Conservation (phyloP, 305 asterid genomes). For the Fraxinus platypoda region DNA sequence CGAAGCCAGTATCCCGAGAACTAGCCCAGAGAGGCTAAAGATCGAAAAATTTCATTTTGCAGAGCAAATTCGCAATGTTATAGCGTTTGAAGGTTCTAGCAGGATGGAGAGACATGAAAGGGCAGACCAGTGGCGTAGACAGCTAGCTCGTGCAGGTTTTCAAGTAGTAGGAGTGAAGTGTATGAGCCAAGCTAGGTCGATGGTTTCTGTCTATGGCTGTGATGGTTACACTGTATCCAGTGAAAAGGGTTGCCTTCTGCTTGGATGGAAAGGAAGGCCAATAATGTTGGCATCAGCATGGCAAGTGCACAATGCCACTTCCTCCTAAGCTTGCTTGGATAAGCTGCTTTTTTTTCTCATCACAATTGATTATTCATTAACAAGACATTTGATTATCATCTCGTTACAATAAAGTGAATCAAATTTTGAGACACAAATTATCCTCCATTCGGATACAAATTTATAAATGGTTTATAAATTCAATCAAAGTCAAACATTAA, state of each 20-base stretch:
- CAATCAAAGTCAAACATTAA: not conserved
- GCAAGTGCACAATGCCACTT: constrained; percentile 28
- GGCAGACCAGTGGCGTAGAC: constrained; percentile 70
- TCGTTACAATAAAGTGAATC: not conserved
- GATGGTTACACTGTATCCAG: constrained; percentile 46
- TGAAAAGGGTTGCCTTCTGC: constrained; percentile 62
- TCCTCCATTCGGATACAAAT: not conserved
- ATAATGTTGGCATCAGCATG: constrained; percentile 64
- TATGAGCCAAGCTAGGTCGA: constrained; percentile 30
- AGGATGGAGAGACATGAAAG: constrained; percentile 64
- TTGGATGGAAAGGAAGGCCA: constrained; percentile 74
- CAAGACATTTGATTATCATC: not conserved
- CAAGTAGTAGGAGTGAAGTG: constrained; percentile 42
- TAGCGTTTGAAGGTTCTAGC: constrained; percentile 52
- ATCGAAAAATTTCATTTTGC: constrained; percentile 49
- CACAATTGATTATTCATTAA: not conserved
- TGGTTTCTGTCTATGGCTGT: constrained; percentile 42
- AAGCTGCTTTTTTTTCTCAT: not conserved
- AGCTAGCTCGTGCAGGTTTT: constrained; percentile 57
- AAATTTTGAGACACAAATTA: not conserved
- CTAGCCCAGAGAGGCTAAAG: constrained; percentile 37
- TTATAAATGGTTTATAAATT: not conserved
- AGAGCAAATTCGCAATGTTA: constrained; percentile 55
- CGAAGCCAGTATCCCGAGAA: constrained; percentile 41
- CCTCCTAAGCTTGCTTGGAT: not conserved